Percentiles rank a stretch among this genome's conserved stretches.
These are phyloP conservation scores for Fusarium foetens DNA, from an alignment of 2,329 filamentous ascomycete species.

Conservation along the genomic window DNA sequence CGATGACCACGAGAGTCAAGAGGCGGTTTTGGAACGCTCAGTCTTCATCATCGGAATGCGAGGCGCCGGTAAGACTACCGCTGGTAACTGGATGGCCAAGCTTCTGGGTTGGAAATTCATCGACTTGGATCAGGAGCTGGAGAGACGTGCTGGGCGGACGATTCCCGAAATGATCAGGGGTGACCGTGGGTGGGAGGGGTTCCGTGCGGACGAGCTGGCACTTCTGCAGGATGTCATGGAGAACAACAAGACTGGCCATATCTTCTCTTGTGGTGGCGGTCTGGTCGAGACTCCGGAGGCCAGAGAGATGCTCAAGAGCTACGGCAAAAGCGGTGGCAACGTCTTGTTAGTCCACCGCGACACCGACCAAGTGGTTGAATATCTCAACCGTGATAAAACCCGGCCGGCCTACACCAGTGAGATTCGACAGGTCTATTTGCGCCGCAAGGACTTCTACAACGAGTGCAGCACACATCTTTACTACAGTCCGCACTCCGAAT, in stretches of 20 bases:
- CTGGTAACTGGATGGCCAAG: slow-evolving; percentile 84
- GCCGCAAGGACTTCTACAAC: slow-evolving; percentile 88
- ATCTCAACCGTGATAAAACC: slow-evolving; percentile 87
- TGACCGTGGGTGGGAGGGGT: slow-evolving; percentile 83
- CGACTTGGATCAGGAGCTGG: slow-evolving; percentile 89
- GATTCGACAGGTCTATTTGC: slow-evolving; percentile 89
- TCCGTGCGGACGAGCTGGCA: slow-evolving; percentile 80
- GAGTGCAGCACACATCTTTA: slow-evolving; percentile 96
- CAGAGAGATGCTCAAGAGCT: slow-evolving; percentile 77
- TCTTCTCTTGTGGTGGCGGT: slow-evolving; percentile 95
- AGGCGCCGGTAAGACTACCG: slow-evolving; percentile 95
- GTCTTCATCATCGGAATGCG: slow-evolving; percentile 98
- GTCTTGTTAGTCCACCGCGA: slow-evolving; percentile 90
- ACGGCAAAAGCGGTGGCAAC: slow-evolving; percentile 79
- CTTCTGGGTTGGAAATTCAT: slow-evolving; percentile 80
- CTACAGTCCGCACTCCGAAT: slow-evolving; percentile 75
- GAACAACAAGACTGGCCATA: slow-evolving; percentile 77
- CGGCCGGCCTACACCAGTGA: slow-evolving; percentile 93
- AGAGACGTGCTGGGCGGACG: slow-evolving; percentile 74
- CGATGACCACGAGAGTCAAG: slow-evolving; percentile 21
- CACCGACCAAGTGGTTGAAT: slow-evolving; percentile 87
- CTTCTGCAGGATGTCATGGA: slow-evolving; percentile 78
- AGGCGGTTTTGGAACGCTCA: slow-evolving; percentile 63
- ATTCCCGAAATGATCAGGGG: slow-evolving; percentile 87
- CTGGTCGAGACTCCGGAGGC: slow-evolving; percentile 88